Evolutionary conservation across 2,329 filamentous ascomycete genomes (phyloP).

Genomic region (Sclerotinia subarctica): DNA sequence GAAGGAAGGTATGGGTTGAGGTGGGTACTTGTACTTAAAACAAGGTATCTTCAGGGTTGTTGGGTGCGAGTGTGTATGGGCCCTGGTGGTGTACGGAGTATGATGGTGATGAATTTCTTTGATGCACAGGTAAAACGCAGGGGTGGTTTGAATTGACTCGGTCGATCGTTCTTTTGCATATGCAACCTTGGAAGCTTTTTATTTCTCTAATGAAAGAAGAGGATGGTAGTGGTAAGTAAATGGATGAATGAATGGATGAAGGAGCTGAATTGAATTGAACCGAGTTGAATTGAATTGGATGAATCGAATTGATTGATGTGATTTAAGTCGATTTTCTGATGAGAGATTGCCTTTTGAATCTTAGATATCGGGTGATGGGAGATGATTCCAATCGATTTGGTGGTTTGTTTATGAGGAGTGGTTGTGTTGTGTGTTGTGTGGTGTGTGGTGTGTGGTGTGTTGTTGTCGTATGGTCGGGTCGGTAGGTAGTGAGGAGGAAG

Average conservation of each 20-base stretch:
- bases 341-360: neutral
- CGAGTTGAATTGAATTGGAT: no score
- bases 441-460: neutral
- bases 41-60: neutral
- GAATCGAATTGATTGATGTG: no score
- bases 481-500: neutral
- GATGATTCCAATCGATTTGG: neutral
- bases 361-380: neutral
- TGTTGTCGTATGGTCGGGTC: neutral
- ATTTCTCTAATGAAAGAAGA: neutral
- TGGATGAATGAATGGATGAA: neutral
- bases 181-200: neutral
- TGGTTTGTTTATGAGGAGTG: no score
- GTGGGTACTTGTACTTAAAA: constrained; percentile 1
- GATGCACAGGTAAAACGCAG: constrained; percentile 16
- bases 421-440: neutral
- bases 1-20: neutral
- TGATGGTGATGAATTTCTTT: no score
- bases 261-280: no score
- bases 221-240: neutral
- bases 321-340: neutral
- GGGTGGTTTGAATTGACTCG: constrained; percentile 16
- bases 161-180: constrained; percentile 7
- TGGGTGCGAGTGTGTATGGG: neutral
- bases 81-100: neutral